Conservation (phyloP, 1,284 basidiomycete genomes). For the Tylopilus orsonianus region DNA sequence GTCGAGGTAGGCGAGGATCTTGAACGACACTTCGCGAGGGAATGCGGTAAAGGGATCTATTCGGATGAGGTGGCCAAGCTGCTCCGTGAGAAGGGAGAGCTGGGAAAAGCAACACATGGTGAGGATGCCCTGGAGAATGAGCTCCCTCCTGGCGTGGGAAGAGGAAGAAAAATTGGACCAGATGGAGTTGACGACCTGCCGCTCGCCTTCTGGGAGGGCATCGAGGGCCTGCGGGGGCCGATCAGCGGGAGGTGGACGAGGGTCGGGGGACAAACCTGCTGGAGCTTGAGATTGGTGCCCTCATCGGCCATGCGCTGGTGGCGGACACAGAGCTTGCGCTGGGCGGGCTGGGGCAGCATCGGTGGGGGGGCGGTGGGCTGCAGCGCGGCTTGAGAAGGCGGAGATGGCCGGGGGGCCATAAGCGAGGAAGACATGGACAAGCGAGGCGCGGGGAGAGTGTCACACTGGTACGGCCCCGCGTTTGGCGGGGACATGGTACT, state of each 20-base stretch:
- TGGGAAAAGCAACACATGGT: conserved; percentile 99
- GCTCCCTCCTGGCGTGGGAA: conserved; percentile 83
- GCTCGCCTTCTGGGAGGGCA: conserved; percentile 84
- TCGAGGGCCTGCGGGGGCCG: conserved; percentile 76
- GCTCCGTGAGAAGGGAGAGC: conserved; percentile 94
- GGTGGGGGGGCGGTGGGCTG: neutral
- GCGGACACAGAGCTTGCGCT: conserved; percentile 80
- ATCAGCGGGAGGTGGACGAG: neutral
- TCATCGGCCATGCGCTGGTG: conserved; percentile 99
- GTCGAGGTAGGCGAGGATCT: conserved; percentile 90
- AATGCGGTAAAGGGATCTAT: conserved; percentile 94
- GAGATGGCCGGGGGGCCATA: no score
- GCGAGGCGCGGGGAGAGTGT: conserved; percentile 68
- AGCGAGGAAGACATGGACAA: conserved; percentile 39
- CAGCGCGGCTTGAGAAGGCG: no score
- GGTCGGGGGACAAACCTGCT: conserved; percentile 61
- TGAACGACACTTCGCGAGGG: conserved; percentile 89
- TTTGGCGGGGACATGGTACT: no score
- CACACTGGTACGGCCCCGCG: conserved; percentile 49
- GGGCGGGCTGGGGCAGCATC: conserved; percentile 32
- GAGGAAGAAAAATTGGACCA: conserved; percentile 99
- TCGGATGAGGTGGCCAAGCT: conserved; percentile 88
- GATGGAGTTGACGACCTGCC: conserved; percentile 87
- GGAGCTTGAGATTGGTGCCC: conserved; percentile 89
- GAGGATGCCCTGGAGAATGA: conserved; percentile 95